Conservation (phyloP, 768 basidiomycete species). For the Suillus luteus region DNA sequence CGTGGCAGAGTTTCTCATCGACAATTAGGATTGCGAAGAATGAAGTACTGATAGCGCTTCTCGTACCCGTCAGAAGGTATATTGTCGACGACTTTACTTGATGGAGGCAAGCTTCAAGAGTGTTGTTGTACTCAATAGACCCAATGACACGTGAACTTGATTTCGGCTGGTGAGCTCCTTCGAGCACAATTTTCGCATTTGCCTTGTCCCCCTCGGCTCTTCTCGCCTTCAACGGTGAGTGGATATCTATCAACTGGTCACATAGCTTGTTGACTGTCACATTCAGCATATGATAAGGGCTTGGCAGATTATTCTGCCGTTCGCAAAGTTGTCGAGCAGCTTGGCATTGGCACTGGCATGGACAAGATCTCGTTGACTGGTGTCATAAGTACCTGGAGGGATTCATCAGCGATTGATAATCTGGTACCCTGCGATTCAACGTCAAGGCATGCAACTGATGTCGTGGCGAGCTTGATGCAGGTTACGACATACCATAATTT, state of each 20-base stretch:
- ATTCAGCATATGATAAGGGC: background rate
- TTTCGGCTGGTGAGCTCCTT: constrained; percentile 4
- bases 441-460: background rate
- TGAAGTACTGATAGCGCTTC: background rate
- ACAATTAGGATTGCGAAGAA: constrained; percentile 12
- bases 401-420: background rate
- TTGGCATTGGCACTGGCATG: background rate
- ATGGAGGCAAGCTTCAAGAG: background rate
- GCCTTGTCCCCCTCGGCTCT: background rate
- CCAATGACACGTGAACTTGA: background rate
- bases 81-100: background rate
- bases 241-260: background rate
- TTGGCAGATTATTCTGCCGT: background rate
- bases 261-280: background rate
- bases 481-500: background rate
- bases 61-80: background rate
- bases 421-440: background rate
- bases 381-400: background rate
- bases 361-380: background rate
- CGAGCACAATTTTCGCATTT: background rate
- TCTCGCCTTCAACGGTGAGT: background rate
- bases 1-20: constrained; percentile 43
- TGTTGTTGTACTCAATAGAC: background rate
- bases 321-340: background rate
- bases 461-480: background rate